Evolutionary conservation across 2,329 filamentous ascomycete genomes (phyloP), one percentile per base, ranked within the genome.

Genomic region (Trichoderma sp.): DNA sequence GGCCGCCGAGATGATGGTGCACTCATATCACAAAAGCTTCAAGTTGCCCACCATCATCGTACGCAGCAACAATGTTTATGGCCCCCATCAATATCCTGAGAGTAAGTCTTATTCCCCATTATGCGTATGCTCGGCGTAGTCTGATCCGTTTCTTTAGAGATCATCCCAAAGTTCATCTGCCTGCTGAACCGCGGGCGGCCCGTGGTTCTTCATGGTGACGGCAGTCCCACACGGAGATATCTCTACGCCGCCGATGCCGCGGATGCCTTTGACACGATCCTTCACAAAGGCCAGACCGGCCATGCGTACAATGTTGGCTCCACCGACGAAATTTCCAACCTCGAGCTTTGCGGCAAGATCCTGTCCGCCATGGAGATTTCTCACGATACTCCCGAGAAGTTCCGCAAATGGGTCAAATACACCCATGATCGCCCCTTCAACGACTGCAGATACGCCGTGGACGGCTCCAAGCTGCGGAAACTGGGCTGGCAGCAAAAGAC

Each of bases 281-380:
- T 95, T 26, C 91, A 95, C 81, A 88, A 87, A 71, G 91, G 91
- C 21, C 79, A 83, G 57, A 80, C 90, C 41, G 90, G 90, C 1
- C 88, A 93, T 72, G 86, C 91, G 67, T 95, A 95, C 81, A 95
- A 95, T 69, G 89, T 95, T 10, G 89, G 89, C 51, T 93, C 91
- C 0, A 83, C 85, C 67, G 89, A 93, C 74, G 90, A 93, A 74
- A 84, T 93, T 54, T 90, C 89, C 68, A 93, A 93, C 74, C 79
- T 90, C 19, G 82, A 88, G 3, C 81, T 94, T 6, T 90, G 90
- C 76, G 77, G 79, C 66, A 85, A 83, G 74, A 80, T 94, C 19
- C 81, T 93, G 28, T 79, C 81, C 39, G 81, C 88, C 64, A 86
- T 92, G 73, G 81, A 81, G 21, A 82, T 90, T 65, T 76, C 79